Base-by-base conservation (phyloP, 2,329 filamentous ascomycete species). In the Orbilia brochopaga region DNA sequence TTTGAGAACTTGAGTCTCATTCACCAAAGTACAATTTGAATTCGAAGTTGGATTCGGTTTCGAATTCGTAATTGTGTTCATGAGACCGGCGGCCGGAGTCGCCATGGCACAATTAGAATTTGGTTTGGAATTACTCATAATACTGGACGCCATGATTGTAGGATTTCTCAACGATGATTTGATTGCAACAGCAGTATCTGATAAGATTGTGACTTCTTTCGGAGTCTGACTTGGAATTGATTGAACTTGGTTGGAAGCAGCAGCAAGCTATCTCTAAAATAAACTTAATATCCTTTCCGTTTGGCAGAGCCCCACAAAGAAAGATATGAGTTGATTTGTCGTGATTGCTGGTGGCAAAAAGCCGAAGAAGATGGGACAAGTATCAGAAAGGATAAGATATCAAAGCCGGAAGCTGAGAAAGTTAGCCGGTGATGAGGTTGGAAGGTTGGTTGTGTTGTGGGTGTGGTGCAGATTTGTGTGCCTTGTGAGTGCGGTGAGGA, bases 21-120 rank as follows among this genome's bases (percentile, higher is more conserved):
- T 72, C 67, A 72, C 67, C 67, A 72, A 72, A 72, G 67, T 72
- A 65, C 60, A 64, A 72, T 72, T 72, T 72, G 67, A 72, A 72
- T 72, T 72, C 67, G 67, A 72, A 72, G 67, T 65, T 72, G 67
- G 67, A 72, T 65, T 72, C 60, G 60, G 42, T 72, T 72, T 72
- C 67, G 67, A 72, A 72, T 65, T 65, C 67, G 60, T 72, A 72
- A 72, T 72, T 72, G 67, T 72, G 67, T 54, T 51, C 67, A 72
- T 60, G 60, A 72, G 56, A 65, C 50, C 51, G 53, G 60, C 67
- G 55, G 52, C 67, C 60, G 55, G 67, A 65, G 67, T 50, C 67
- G 56, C 60, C 62, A 55, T 59, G 37, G 62, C 67, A 72, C 67
- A 72, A 72, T 72, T 72, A 72, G 67, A 72, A 72, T 72, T 72